These are phyloP conservation scores for Lentinula raphanica DNA, from an alignment of 768 basidiomycete species.

Conservation along the genomic window DNA sequence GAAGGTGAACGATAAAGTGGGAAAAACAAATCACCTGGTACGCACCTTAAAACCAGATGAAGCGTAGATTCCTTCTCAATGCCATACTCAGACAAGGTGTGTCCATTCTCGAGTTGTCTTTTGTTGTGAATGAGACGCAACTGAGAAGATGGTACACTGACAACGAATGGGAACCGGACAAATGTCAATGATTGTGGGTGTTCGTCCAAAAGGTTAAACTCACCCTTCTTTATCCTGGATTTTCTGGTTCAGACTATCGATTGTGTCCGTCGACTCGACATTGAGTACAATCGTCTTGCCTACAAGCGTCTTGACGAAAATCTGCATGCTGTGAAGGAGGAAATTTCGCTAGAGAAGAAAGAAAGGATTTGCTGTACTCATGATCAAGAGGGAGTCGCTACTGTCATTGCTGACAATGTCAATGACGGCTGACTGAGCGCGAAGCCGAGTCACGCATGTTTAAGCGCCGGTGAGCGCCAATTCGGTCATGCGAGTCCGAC, in stretches of 20 bases:
- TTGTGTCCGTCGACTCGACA: not conserved
- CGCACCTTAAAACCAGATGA: conserved; percentile 1
- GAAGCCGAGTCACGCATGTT: not conserved
- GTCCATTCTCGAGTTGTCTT: conserved; percentile 2
- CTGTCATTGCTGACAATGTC: not conserved
- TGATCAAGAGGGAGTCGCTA: not conserved
- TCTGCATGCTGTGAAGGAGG: not conserved
- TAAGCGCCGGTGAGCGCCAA: too few species aligned
- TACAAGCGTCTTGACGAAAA: conserved; percentile 1
- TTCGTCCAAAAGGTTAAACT: not conserved
- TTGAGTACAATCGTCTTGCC: not conserved
- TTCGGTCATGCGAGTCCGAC: too few species aligned
- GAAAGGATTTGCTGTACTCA: not conserved
- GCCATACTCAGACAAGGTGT: not conserved
- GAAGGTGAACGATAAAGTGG: not conserved
- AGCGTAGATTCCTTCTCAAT: conserved; percentile 5
- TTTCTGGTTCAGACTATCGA: not conserved
- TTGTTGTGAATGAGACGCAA: not conserved
- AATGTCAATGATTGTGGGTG: not conserved
- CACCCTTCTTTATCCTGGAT: conserved; percentile 1
- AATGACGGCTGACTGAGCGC: not conserved
- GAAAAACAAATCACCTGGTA: not conserved
- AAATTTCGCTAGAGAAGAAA: not conserved
- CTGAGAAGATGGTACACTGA: conserved; percentile 2
- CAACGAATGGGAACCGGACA: not conserved